These are phyloP conservation scores for Phialocephala sp. DNA, from an alignment of 2,329 filamentous ascomycete genomes.

Conservation along the genomic window DNA sequence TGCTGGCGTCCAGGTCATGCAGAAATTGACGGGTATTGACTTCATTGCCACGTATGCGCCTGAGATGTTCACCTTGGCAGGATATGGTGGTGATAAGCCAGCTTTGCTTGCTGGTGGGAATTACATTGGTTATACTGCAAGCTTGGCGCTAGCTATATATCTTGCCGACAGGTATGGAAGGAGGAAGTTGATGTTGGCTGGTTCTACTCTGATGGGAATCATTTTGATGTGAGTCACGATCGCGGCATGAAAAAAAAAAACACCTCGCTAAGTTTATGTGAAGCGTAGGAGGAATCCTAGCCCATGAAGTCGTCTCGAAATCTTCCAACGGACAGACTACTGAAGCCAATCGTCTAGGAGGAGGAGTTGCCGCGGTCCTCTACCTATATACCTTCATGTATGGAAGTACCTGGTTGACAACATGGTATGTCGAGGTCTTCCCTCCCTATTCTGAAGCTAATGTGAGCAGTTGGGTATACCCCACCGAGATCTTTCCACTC, in stretches of 20 bases:
- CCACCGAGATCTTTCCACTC: slow-evolving; percentile 74
- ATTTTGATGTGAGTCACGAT: slow-evolving; percentile 27
- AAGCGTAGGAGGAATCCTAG: slow-evolving; percentile 32
- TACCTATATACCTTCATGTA: slow-evolving; percentile 22
- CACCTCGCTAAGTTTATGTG: neutral
- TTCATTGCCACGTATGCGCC: slow-evolving; percentile 60
- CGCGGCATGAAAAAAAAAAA: neutral
- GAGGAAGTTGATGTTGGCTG: slow-evolving; percentile 46
- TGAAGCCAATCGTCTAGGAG: slow-evolving; percentile 17
- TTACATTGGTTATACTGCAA: slow-evolving; percentile 66
- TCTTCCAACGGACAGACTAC: slow-evolving; percentile 12
- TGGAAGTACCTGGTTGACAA: slow-evolving; percentile 21
- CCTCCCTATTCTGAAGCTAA: neutral
- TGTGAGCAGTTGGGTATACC: slow-evolving; percentile 58
- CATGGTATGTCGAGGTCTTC: slow-evolving; percentile 14
- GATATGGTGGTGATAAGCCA: slow-evolving; percentile 62
- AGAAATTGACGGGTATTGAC: slow-evolving; percentile 64
- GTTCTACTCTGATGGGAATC: slow-evolving; percentile 33
- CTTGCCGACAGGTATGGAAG: slow-evolving; percentile 71
- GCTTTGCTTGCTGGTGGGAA: slow-evolving; percentile 40
- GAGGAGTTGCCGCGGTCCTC: slow-evolving; percentile 18
- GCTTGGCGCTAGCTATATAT: slow-evolving; percentile 69
- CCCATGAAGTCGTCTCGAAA: slow-evolving; percentile 18
- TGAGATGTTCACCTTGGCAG: slow-evolving; percentile 69
- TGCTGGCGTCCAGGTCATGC: slow-evolving; percentile 70